These are phyloP conservation scores for Pelargonium myrrhifolium DNA, from an alignment of 441 rosid species.

Conservation along the genomic window DNA sequence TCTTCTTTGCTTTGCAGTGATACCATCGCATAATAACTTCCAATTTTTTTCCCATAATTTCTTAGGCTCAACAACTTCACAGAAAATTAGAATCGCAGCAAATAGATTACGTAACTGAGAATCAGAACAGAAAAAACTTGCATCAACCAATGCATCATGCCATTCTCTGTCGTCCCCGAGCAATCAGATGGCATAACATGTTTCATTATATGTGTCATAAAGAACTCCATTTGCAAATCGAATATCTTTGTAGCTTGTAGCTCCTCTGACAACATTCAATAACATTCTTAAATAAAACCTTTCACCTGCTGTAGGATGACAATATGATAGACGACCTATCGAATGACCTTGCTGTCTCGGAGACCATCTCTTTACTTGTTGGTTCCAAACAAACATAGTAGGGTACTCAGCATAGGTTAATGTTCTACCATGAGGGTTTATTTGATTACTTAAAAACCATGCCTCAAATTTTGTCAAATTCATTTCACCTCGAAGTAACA, in stretches of 20 bases:
- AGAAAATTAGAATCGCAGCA: not conserved
- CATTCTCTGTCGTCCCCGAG: conserved; percentile 15
- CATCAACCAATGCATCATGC: not conserved
- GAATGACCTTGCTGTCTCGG: not conserved
- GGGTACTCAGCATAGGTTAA: conserved; percentile 12
- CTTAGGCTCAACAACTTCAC: not conserved
- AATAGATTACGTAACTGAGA: not conserved
- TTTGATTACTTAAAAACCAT: not conserved
- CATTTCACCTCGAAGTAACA: not conserved
- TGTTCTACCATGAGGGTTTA: not conserved
- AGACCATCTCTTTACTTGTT: not conserved
- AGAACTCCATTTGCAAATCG: not conserved
- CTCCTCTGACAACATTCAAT: not conserved
- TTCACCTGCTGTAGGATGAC: not conserved
- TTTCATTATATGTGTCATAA: not conserved
- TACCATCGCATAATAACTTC: not conserved
- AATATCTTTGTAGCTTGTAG: conserved; percentile 1
- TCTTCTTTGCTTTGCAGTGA: not conserved
- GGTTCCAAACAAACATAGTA: not conserved
- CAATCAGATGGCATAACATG: conserved; percentile 11
- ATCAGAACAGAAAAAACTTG: not conserved
- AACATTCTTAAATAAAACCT: not conserved
- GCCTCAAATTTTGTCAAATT: not conserved
- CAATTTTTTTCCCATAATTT: not conserved
- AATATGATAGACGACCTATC: not conserved